These are phyloP conservation scores for Trichoderma atrobrunneum DNA, from an alignment of 2,329 filamentous ascomycete species.

Conservation along the genomic window DNA sequence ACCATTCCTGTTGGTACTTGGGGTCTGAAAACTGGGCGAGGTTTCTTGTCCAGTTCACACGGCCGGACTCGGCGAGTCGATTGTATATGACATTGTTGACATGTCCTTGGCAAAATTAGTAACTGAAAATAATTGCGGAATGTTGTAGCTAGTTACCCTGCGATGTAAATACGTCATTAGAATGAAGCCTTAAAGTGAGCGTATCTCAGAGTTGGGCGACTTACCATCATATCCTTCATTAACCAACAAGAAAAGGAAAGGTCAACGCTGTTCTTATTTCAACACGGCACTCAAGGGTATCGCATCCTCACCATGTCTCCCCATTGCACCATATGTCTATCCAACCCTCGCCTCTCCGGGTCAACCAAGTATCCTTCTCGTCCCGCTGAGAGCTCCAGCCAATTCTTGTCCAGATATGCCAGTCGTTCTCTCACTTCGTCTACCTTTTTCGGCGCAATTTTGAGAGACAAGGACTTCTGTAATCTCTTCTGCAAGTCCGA, in stretches of 20 bases:
- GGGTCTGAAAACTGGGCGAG: slow-evolving; percentile 61
- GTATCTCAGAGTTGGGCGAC: not conserved
- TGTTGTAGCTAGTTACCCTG: not conserved
- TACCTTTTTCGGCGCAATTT: not conserved
- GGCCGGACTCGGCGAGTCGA: slow-evolving; percentile 76
- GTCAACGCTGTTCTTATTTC: not conserved
- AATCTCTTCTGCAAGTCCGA: slow-evolving; percentile 28
- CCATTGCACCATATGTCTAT: slow-evolving; percentile 70
- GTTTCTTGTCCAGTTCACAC: slow-evolving; percentile 74
- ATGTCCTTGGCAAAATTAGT: slow-evolving; percentile 45
- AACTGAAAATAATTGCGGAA: not conserved
- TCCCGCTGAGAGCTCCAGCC: slow-evolving; percentile 69
- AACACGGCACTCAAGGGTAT: slow-evolving; percentile 23
- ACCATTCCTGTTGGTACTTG: slow-evolving; percentile 61
- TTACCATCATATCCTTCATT: slow-evolving; percentile 9
- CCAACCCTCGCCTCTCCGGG: slow-evolving; percentile 56
- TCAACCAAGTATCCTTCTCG: slow-evolving; percentile 72
- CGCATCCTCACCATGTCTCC: slow-evolving; percentile 85
- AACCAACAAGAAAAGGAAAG: not conserved
- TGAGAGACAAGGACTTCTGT: slow-evolving; percentile 15
- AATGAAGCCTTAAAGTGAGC: not conserved
- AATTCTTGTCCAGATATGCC: slow-evolving; percentile 44
- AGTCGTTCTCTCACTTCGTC: slow-evolving; percentile 20
- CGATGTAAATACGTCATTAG: not conserved
- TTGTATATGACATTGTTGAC: slow-evolving; percentile 87